Evolutionary conservation across 305 asterid genomes (phyloP), one percentile per base, ranked within the genome.

Genomic region (Salvia sclarea): DNA sequence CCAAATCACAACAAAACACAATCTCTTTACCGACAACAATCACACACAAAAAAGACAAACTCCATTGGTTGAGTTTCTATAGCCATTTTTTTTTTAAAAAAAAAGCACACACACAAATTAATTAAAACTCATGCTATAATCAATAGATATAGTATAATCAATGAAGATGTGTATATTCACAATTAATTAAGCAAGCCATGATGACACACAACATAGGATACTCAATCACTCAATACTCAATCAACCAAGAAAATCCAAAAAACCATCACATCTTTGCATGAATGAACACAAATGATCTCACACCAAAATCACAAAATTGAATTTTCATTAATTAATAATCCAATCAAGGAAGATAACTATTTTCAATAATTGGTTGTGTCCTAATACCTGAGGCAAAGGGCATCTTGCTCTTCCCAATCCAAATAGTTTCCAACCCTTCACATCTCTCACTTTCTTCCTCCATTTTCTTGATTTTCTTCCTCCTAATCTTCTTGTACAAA

Each of bases 351-450:
- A 79, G 70, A 78, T 84, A 83, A 40, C 75, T 80, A 71, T 56
- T 70, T 64, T 88, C 93, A 76, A 89, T 72, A 73, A 71, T 84
- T 52, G 98, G 94, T 24, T 76, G 90, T 37, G 94, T 92, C 72
- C 96, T 86, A 66, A 84, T 80, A 78, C 80, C 82, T 68, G 88
- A 49, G 66, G 96, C 96, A 31, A 79, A 71, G 56, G 98, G 95
- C 96, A 92, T 86, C 76, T 85, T 87, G 71, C 96, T 92, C 38
- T 75, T 66, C 24, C 96, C 96, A 69, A 92, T 71, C 96, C 96
- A 87, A 53, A 78, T 69, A 8, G 84, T 72, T 31, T 82, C 96
- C 78, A 92, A 76, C 11, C 56, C 89, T 71, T 79, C 96, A 73
- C 78, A 75, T 66, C 81, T 77, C 61, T 83, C 96, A 5, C 95